A percentile compares a stretch with the other conserved stretches of the same genome.
Evolutionary conservation across 192 early-diverging fungal genomes (phyloP).

Genomic region (Backusella tarrabulga): DNA sequence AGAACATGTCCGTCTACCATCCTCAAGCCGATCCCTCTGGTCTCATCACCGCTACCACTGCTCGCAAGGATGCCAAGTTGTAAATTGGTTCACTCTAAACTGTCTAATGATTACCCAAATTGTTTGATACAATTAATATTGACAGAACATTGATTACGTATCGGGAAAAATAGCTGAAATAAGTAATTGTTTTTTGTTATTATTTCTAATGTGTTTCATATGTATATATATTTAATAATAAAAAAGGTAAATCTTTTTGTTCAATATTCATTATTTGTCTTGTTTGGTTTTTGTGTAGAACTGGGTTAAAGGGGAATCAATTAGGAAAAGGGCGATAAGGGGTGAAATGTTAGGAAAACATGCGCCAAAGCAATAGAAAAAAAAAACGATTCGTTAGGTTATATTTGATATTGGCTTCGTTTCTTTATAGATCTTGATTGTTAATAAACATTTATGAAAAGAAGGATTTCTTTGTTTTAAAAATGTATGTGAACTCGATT

Average conservation of each 20-base stretch:
- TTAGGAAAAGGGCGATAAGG: neutral
- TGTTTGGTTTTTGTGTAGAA: neutral
- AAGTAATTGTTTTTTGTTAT: neutral
- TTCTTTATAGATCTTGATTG: too few relatives aligned
- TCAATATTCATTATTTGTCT: neutral
- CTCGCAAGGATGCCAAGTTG: slow-evolving; percentile 47
- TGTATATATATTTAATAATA: neutral
- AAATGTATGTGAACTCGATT: too few relatives aligned
- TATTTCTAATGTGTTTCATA: neutral
- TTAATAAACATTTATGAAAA: too few relatives aligned
- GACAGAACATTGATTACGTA: neutral
- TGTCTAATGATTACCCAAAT: neutral
- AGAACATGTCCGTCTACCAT: slow-evolving; percentile 68
- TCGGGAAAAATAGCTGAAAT: neutral
- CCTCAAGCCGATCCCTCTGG: slow-evolving; percentile 71
- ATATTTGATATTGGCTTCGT: neutral
- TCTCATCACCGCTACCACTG: slow-evolving; percentile 67
- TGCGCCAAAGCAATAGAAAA: neutral
- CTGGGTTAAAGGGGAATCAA: neutral
- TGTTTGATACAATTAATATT: neutral
- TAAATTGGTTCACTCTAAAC: slow-evolving; percentile 14
- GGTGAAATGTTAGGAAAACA: neutral
- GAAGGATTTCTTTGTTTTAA: too few relatives aligned
- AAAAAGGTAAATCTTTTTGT: neutral
- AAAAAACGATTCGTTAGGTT: neutral